A percentile compares a stretch with the other conserved stretches of the same genome.
phyloP scores from a whole-genome alignment of 805 yeast species.

The Nakazawaea populi region DNA sequence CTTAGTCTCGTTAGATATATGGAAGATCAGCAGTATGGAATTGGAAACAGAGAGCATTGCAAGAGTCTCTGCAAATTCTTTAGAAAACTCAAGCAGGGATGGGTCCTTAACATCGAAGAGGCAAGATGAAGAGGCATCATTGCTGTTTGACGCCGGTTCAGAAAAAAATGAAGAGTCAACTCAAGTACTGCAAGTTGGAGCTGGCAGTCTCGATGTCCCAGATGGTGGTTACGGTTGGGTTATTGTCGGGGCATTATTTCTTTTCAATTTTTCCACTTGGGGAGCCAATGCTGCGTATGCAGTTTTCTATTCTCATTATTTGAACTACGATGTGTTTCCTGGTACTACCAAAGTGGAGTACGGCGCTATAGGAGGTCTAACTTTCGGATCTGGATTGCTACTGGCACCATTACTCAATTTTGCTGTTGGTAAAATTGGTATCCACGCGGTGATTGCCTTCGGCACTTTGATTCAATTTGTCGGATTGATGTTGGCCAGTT shows the following conservation, averaged over 20 bases:
- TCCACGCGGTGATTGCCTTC: slow-evolving; percentile 31
- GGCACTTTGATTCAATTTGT: slow-evolving; percentile 49
- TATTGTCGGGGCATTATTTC: slow-evolving; percentile 40
- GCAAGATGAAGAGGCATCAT: background rate
- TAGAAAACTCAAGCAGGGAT: too few species aligned
- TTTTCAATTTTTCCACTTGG: slow-evolving; percentile 60
- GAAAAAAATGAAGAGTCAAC: background rate
- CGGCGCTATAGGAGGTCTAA: slow-evolving; percentile 64
- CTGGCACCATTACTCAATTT: slow-evolving; percentile 44
- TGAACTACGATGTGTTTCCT: slow-evolving; percentile 41
- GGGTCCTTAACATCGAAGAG: too few species aligned
- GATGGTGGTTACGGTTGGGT: slow-evolving; percentile 75
- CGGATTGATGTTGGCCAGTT: slow-evolving; percentile 56
- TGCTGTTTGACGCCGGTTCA: background rate
- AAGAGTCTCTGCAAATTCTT: too few species aligned
- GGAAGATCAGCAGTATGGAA: too few species aligned
- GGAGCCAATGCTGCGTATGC: slow-evolving; percentile 69
- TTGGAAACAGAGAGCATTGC: too few species aligned
- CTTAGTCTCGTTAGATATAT: too few species aligned
- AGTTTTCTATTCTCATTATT: slow-evolving; percentile 52
- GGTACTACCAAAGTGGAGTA: slow-evolving; percentile 56
- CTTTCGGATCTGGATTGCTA: slow-evolving; percentile 49
- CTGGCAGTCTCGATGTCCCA: slow-evolving; percentile 25
- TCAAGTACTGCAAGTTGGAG: background rate
- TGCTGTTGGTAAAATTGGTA: slow-evolving; percentile 37